Evolutionary conservation across 371 early-diverging fungal genomes (phyloP), one percentile per base, ranked within the genome.

Genomic region (Rhizopus delemar): DNA sequence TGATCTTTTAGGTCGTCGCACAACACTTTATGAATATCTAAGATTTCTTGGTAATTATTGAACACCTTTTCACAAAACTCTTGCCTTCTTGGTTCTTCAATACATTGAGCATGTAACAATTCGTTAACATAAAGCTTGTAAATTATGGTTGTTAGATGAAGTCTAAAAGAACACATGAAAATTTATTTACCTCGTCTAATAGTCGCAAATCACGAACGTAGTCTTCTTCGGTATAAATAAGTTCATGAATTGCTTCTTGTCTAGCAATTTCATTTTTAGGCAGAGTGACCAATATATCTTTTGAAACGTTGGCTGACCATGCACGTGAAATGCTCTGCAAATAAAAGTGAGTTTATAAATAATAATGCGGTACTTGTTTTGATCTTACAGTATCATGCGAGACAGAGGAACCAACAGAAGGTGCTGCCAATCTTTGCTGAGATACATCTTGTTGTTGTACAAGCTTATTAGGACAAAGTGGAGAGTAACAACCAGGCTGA

Each of bases 161-260:
- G 31, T 3, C 32, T 22, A 32, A 29, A 51, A 46, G 2, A 31
- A 22, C 22, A 46, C 4, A 41, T 16, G 0, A 48, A 15, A 0
- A 36, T 7, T 4, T 3, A 28, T 33, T 51, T 71, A 77, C 77
- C 46, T 70, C 65, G 53, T 74, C 71, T 46, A 82, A 51, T 28
- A 82, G 51, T 32, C 63, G 63, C 12, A 83, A 62, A 66, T 97
- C 97, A 33, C 86, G 85, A 16, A 94, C 93, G 72, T 90, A 97
- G 68, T 95, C 93, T 62, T 88, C 87, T 68, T 96, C 96, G 3
- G 92, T 93, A 53, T 92, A 85, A 41, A 97, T 90, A 41, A 96
- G 59, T 75, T 97, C 97, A 72, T 88, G 94, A 61, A 97, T 92
- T 12, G 89, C 89, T 71, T 97, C 96, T 68, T 97, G 97, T 1